phyloP scores from a whole-genome alignment of 2,329 filamentous ascomycete species.

The Fusarium falciforme region DNA sequence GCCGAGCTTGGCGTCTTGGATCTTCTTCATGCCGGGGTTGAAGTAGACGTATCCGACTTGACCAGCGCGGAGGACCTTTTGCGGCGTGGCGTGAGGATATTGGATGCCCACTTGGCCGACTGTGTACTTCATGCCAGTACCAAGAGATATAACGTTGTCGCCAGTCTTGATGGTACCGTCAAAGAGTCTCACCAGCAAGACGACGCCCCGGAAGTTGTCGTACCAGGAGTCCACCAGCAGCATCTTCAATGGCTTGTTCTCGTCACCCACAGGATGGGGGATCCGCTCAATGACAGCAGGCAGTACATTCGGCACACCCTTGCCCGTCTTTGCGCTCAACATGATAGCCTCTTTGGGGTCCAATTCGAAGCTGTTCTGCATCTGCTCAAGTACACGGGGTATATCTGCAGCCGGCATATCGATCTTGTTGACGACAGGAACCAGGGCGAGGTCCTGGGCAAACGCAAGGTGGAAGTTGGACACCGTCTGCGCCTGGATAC shows the following conservation, averaged over 20 bases:
- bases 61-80: conserved; percentile 83
- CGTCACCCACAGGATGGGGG: conserved; percentile 81
- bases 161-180: conserved; percentile 86
- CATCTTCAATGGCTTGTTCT: conserved; percentile 79
- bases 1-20: conserved; percentile 94
- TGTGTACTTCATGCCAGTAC: conserved; percentile 88
- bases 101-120: conserved; percentile 98
- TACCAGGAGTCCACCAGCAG: conserved; percentile 98
- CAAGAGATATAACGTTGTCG: conserved; percentile 88
- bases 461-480: conserved; percentile 99
- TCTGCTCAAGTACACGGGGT: conserved; percentile 86
- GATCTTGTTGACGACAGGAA: conserved; percentile 97
- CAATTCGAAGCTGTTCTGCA: conserved; percentile 87
- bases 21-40: conserved; percentile 98
- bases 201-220: conserved; percentile 93
- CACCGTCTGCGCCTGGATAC: conserved; percentile 96
- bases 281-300: conserved; percentile 88
- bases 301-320: conserved; percentile 85
- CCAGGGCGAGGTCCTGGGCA: conserved; percentile 84
- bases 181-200: conserved; percentile 90
- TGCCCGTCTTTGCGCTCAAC: conserved; percentile 93
- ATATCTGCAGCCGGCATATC: conserved; percentile 91
- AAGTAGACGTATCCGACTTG: conserved; percentile 98
- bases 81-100: conserved; percentile 87
- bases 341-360: conserved; percentile 76